Evolutionary conservation across 257 asterid species (phyloP).

Genomic region (Solanum raphanifolium): DNA sequence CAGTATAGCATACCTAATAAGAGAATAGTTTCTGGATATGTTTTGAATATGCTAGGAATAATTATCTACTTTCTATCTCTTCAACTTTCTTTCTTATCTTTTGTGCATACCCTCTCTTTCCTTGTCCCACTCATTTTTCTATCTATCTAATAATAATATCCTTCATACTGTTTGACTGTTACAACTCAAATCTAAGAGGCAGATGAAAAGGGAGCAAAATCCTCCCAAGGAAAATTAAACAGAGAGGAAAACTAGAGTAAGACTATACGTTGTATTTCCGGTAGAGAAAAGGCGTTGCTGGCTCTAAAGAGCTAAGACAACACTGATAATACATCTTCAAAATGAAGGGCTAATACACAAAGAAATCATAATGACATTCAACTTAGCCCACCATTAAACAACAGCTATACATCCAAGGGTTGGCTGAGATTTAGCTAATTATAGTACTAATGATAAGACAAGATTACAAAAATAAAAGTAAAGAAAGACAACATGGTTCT

Average conservation of each 20-base stretch:
- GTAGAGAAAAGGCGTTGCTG: background rate
- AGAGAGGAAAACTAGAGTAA: background rate
- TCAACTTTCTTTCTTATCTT: background rate
- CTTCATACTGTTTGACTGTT: background rate
- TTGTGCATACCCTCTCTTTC: background rate
- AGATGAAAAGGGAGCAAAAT: background rate
- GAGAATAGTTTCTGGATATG: background rate
- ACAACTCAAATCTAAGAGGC: background rate
- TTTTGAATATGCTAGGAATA: background rate
- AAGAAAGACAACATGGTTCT: background rate
- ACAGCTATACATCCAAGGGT: background rate
- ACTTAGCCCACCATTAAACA: background rate
- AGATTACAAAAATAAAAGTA: background rate
- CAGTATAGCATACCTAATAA: background rate
- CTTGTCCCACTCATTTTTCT: background rate
- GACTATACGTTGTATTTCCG: background rate
- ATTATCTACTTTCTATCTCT: background rate
- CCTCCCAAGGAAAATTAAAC: background rate
- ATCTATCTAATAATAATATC: background rate
- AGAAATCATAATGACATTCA: background rate
- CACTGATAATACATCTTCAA: background rate
- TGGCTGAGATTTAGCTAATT: background rate
- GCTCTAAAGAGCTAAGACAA: background rate
- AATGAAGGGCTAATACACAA: background rate
- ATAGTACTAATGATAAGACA: background rate